Evolutionary conservation across 305 asterid genomes (phyloP), one percentile per base, ranked within the genome.

Genomic region (Solanum hybrid): DNA sequence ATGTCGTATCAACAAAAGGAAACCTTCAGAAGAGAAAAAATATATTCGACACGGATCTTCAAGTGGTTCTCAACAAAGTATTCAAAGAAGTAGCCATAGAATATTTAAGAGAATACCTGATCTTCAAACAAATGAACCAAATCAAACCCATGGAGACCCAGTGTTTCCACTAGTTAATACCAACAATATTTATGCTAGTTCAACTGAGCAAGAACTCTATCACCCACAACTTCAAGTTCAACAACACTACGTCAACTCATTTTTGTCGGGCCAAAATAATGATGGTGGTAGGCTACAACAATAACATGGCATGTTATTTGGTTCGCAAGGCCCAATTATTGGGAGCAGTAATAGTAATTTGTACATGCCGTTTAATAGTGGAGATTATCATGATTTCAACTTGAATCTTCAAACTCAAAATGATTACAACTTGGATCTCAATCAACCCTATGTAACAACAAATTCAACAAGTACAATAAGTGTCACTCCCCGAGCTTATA

Each of bases 1-100:
- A 90, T 91, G 91, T 88, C 91, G 91, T 26, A 76, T 29, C 22
- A 51, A 91, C 38, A 66, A 75, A 2, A 91, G 93, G 92, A 29
- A 24, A 36, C 8, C 85, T 42, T 90, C 81, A 5, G 45, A 78
- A 7, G 26, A 60, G 24, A 19, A 56, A 60, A 1, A 60, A 60
- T 19, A 19, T 60, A 60, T 19, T 19, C 11, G 5, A 60, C 71
- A 60, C 4, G 1, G 1, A 60, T 60, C 11, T 60, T 60, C 26
- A 19, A 7, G 26, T 60, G 26, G 26, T 60, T 60, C 71, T 3
- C 10, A 60, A 60, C 71, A 19, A 60, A 2, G 69, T 7, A 56
- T 56, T 17, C 5, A 7, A 56, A 19, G 69, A 19, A 56, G 4
- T 60, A 60, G 26, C 11, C 5, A 60, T 60, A 60, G 5, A 19